These are phyloP conservation scores for Beauveria australis DNA, from an alignment of 2,329 filamentous ascomycete species.

Conservation along the genomic window DNA sequence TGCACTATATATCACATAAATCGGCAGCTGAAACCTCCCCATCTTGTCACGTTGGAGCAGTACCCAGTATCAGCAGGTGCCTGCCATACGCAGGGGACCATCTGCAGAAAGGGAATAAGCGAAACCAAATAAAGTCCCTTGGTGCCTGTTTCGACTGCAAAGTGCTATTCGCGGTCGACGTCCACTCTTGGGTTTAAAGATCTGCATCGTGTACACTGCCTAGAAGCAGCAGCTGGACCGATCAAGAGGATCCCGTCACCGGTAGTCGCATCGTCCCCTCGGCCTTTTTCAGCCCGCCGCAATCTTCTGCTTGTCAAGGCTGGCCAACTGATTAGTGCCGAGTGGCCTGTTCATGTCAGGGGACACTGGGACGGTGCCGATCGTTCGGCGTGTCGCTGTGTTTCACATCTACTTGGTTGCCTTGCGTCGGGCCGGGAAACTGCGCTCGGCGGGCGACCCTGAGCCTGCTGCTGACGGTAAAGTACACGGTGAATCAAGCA, in stretches of 20 bases:
- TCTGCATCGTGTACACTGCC: neutral
- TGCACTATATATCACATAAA: neutral
- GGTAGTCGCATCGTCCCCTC: neutral
- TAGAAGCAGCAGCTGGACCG: neutral
- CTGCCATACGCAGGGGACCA: neutral
- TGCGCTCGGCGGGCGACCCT: too few species aligned
- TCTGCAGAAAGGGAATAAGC: neutral
- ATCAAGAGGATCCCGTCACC: too few species aligned
- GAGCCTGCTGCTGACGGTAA: too few species aligned
- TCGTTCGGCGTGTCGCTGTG: neutral
- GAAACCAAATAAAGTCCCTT: neutral
- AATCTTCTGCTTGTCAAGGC: neutral
- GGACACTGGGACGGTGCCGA: neutral
- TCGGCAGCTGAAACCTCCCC: neutral
- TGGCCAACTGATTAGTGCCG: neutral
- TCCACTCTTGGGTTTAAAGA: neutral
- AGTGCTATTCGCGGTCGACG: neutral
- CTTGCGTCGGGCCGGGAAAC: too few species aligned
- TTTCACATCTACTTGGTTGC: neutral
- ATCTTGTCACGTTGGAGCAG: neutral
- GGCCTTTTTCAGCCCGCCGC: neutral
- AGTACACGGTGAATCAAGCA: too few species aligned
- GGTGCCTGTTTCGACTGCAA: neutral
- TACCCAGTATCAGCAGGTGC: neutral
- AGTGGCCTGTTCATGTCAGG: neutral